Evolutionary conservation across 2,329 filamentous ascomycete genomes (phyloP), one percentile per base, ranked within the genome.

Genomic region (Harringtonia aguacate): DNA sequence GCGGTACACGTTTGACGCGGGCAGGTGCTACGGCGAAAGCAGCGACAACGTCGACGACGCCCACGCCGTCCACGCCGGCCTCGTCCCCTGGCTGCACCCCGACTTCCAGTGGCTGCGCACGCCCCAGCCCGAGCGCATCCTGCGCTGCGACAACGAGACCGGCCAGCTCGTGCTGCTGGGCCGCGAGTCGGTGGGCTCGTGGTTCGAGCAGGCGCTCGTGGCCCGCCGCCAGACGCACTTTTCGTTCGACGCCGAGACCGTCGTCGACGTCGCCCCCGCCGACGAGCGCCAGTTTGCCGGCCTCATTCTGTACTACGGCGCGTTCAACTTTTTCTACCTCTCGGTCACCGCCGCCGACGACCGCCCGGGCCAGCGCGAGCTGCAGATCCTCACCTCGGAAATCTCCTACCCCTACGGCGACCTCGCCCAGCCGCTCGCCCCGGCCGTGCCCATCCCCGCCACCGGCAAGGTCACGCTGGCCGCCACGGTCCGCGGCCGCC

Each of bases 201-300:
- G 73, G 73, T 77, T 76, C 52, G 73, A 77, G 55, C 73, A 77
- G 55, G 61, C 72, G 0, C 62, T 77, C 2, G 70, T 77, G 1
- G 73, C 73, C 0, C 61, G 73, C 8, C 66, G 73, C 5, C 73
- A 77, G 56, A 67, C 65, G 18, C 73, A 77, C 53, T 81, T 95
- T 60, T 83, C 86, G 8, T 84, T 92, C 54, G 94, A 90, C 56
- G 79, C 94, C 63, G 90, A 95, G 64, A 77, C 84, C 28, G 87
- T 86, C 38, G 94, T 94, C 48, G 87, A 94, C 46, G 79, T 77
- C 51, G 58, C 61, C 1, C 77, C 77, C 0, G 56, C 59, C 0
- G 76, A 81, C 52, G 75, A 79, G 61, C 66, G 76, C 12, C 69
- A 79, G 50, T 80, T 77, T 47, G 76, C 77, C 0, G 77, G 77